Percentiles rank a stretch among this genome's conserved stretches.
Conservation (phyloP, 2,329 filamentous ascomycete genomes). For the Drechslerella coelobrocha region DNA sequence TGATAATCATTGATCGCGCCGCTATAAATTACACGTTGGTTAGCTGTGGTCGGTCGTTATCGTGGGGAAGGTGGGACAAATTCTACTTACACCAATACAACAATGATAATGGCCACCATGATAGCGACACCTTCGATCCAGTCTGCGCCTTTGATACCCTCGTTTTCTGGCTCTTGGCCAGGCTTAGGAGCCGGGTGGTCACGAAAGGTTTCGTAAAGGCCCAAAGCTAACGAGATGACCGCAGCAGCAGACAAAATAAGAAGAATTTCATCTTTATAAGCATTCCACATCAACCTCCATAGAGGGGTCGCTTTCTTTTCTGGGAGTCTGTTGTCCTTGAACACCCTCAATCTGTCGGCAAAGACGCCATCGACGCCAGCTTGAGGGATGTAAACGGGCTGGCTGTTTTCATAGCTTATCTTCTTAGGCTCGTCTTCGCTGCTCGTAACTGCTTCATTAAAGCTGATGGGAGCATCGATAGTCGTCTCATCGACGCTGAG, state of each 20-base stretch:
- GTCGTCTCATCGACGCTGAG: constrained; percentile 63
- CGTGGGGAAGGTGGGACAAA: not conserved
- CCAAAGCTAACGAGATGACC: constrained; percentile 71
- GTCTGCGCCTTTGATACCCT: constrained; percentile 63
- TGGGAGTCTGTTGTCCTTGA: constrained; percentile 68
- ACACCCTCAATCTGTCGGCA: constrained; percentile 67
- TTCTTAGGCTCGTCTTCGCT: constrained; percentile 54
- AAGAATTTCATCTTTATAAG: constrained; percentile 76
- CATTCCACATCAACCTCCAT: constrained; percentile 69
- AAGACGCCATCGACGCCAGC: constrained; percentile 53
- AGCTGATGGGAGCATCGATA: constrained; percentile 61
- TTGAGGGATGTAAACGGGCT: constrained; percentile 30
- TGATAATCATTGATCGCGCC: constrained; percentile 81
- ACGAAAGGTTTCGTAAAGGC: constrained; percentile 70
- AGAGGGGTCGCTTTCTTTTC: constrained; percentile 70
- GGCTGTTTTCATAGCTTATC: constrained; percentile 20
- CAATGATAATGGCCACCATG: constrained; percentile 78
- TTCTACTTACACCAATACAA: constrained; percentile 67
- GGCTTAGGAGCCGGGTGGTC: constrained; percentile 53
- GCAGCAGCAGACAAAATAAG: constrained; percentile 74
- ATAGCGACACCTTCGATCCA: constrained; percentile 86
- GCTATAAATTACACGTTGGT: constrained; percentile 16
- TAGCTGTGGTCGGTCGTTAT: too few species aligned
- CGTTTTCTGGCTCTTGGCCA: constrained; percentile 60
- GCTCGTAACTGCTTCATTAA: constrained; percentile 61